phyloP scores from a whole-genome alignment of 371 early-diverging fungal species.

The Mortierella sp. region DNA sequence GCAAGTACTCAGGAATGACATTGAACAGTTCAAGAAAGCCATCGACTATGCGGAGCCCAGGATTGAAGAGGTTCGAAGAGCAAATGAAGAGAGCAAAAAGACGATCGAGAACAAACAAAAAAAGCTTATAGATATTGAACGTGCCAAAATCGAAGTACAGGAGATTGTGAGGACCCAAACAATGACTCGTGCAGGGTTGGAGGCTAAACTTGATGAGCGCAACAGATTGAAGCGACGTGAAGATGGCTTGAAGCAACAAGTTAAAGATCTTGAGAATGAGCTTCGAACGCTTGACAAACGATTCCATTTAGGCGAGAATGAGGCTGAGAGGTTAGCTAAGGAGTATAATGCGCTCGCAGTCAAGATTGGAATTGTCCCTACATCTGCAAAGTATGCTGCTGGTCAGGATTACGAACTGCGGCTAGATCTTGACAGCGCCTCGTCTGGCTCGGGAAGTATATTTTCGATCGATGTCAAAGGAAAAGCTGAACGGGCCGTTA shows the following conservation, averaged over 20 bases:
- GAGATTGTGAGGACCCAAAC: conserved; percentile 45
- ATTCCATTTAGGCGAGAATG: conserved; percentile 17
- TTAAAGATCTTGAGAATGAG: conserved; percentile 25
- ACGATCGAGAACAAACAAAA: conserved; percentile 15
- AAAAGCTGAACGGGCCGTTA: conserved; percentile 26
- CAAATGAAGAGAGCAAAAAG: conserved; percentile 25
- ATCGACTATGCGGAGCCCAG: conserved; percentile 34
- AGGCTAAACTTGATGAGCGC: conserved; percentile 42
- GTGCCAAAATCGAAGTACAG: conserved; percentile 35
- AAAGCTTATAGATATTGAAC: conserved; percentile 32
- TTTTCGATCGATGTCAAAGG: conserved; percentile 35
- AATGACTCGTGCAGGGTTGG: conserved; percentile 36
- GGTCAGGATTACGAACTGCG: conserved; percentile 43
- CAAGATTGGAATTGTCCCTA: conserved; percentile 36
- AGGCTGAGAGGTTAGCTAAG: conserved; percentile 28
- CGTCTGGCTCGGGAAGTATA: conserved; percentile 19
- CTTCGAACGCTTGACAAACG: conserved; percentile 28
- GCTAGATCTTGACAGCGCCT: conserved; percentile 30
- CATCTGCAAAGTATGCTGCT: conserved; percentile 31
- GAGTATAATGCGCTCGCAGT: conserved; percentile 45
- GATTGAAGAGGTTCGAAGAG: conserved; percentile 32
- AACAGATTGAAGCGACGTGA: conserved; percentile 35
- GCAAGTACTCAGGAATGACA: conserved; percentile 49
- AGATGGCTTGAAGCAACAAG: conserved; percentile 28
- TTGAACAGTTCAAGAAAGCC: conserved; percentile 46